Evolutionary conservation across 805 yeast species (phyloP).

Genomic region (Teunomyces kruisii): DNA sequence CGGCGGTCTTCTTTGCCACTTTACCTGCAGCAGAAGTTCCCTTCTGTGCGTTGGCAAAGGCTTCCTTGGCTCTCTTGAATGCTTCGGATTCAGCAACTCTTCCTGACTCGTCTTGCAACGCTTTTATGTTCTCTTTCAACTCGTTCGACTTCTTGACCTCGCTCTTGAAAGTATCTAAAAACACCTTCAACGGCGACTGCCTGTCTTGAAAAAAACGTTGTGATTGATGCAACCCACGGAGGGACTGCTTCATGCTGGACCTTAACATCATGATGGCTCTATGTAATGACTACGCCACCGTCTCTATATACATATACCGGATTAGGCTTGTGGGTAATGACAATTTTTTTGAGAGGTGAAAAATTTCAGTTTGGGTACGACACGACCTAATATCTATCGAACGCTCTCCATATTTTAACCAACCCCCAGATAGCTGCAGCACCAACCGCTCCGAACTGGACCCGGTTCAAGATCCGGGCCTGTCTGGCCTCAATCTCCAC

Average conservation of each 20-base stretch:
- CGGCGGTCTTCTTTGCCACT: conserved; percentile 86
- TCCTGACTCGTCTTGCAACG: conserved; percentile 94
- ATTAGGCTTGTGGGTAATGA: not conserved
- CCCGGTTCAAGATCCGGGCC: conserved; percentile 42
- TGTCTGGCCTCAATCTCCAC: conserved; percentile 56
- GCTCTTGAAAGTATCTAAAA: conserved; percentile 83
- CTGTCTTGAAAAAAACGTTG: not conserved
- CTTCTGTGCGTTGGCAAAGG: conserved; percentile 81
- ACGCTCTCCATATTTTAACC: conserved; percentile 6
- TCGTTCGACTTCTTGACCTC: conserved; percentile 93
- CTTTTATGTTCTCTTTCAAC: conserved; percentile 88
- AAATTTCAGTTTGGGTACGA: conserved; percentile 2
- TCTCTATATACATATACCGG: conserved; percentile 1
- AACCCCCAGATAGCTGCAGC: conserved; percentile 8
- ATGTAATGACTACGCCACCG: conserved; percentile 1
- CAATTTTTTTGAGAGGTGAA: not conserved
- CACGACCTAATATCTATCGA: conserved; percentile 1
- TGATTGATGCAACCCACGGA: conserved; percentile 4
- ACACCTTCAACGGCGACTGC: conserved; percentile 88
- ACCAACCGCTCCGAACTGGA: conserved; percentile 19
- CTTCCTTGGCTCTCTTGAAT: conserved; percentile 88
- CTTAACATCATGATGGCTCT: conserved; percentile 7
- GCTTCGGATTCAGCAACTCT: conserved; percentile 92
- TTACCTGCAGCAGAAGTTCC: conserved; percentile 65
- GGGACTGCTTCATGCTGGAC: conserved; percentile 4